phyloP scores from a whole-genome alignment of 352 stramenopile species.

The Salisapilia sapeloensis region DNA sequence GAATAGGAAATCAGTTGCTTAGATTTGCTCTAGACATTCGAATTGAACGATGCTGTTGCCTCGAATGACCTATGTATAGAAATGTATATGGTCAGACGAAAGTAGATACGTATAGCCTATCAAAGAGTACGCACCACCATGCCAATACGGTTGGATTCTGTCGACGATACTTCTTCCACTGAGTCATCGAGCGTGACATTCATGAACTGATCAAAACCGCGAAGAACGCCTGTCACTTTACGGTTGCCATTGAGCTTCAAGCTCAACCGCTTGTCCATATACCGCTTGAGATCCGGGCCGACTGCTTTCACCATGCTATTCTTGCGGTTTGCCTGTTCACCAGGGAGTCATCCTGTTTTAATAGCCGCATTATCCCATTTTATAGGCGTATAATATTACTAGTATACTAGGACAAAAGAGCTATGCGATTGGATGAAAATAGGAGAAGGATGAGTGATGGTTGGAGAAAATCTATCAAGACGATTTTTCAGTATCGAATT shows the following conservation, averaged over 20 bases:
- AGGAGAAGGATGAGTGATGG: too few relatives aligned
- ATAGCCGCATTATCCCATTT: too few relatives aligned
- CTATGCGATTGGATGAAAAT: too few relatives aligned
- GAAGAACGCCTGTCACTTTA: conserved; percentile 85
- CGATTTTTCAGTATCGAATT: not conserved
- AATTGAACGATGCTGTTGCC: conserved; percentile 86
- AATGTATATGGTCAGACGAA: not conserved
- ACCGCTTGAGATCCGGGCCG: conserved; percentile 78
- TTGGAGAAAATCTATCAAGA: conserved; percentile 4
- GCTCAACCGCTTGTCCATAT: conserved; percentile 92
- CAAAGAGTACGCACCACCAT: conserved; percentile 69
- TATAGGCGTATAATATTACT: too few relatives aligned
- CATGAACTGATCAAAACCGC: conserved; percentile 95
- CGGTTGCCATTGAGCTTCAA: conserved; percentile 92
- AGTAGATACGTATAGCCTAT: conserved; percentile 1
- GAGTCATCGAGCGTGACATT: conserved; percentile 94
- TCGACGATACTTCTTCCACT: conserved; percentile 77
- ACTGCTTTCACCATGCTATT: conserved; percentile 56
- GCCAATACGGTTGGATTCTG: conserved; percentile 78
- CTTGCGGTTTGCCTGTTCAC: too few relatives aligned
- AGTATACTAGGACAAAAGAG: too few relatives aligned
- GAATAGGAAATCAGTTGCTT: conserved; percentile 11
- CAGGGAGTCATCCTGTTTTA: conserved; percentile 1
- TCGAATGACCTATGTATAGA: conserved; percentile 46
- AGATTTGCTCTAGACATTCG: conserved; percentile 73